These are phyloP conservation scores for Eucalyptus caleyi DNA, from an alignment of 345 rosid species.

Conservation along the genomic window DNA sequence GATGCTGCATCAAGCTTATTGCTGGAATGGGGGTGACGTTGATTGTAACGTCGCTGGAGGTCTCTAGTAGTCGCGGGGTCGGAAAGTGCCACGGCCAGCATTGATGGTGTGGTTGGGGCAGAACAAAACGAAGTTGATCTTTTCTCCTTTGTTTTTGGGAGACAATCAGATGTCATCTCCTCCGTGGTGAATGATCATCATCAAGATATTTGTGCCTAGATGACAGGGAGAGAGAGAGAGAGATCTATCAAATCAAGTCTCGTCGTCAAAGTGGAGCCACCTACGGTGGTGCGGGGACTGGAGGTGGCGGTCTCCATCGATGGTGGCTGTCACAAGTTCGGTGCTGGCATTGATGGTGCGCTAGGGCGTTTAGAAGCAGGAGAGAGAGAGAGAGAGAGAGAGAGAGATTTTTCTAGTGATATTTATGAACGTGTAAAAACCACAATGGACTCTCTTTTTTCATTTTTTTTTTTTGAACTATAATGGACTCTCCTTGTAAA, in stretches of 20 bases:
- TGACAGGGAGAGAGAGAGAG: neutral
- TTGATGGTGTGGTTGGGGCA: no score
- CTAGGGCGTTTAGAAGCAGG: neutral
- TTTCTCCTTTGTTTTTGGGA: no score
- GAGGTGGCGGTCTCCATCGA: neutral
- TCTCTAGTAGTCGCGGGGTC: no score
- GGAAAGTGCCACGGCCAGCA: no score
- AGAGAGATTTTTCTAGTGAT: neutral
- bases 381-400: neutral
- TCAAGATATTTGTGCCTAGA: neutral
- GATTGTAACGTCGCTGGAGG: no score
- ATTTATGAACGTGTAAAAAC: neutral
- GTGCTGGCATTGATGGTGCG: neutral
- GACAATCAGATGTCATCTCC: neutral
- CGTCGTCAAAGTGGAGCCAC: neutral
- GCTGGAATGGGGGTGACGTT: no score
- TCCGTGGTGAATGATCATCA: neutral
- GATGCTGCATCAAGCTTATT: no score
- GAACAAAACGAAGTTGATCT: no score
- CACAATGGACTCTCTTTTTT: neutral
- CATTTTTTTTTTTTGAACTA: no score
- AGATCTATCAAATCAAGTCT: neutral
- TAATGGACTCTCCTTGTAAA: neutral
- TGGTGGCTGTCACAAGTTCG: neutral
- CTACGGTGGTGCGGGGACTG: neutral